phyloP scores from a whole-genome alignment of 2,329 filamentous ascomycete genomes.

The Penicillium oxalicum region DNA sequence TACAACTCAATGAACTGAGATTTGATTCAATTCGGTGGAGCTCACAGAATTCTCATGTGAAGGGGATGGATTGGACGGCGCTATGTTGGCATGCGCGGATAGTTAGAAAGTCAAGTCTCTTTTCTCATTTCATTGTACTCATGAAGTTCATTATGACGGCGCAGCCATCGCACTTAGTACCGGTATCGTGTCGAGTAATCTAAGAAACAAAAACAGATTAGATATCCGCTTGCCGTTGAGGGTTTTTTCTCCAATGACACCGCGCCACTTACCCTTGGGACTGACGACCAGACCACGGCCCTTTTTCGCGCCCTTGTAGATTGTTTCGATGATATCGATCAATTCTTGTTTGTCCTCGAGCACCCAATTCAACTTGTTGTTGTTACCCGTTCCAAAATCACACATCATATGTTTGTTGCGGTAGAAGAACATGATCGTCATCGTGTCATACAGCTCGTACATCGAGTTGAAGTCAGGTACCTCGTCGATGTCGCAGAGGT shows the following conservation, averaged over 20 bases:
- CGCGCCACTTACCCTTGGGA: slow-evolving; percentile 64
- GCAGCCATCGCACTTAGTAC: slow-evolving; percentile 43
- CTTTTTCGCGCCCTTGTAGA: slow-evolving; percentile 98
- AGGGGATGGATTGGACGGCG: no score
- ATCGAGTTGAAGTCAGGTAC: slow-evolving; percentile 93
- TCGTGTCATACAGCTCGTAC: slow-evolving; percentile 84
- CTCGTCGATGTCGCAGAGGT: slow-evolving; percentile 87
- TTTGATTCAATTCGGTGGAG: no score
- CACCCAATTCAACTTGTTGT: slow-evolving; percentile 97
- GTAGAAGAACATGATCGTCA: slow-evolving; percentile 67
- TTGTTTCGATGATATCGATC: slow-evolving; percentile 96
- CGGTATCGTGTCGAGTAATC: slow-evolving; percentile 64
- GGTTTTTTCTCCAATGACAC: not conserved
- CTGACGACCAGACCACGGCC: slow-evolving; percentile 92
- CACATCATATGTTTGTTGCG: slow-evolving; percentile 92
- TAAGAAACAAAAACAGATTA: slow-evolving; percentile 11
- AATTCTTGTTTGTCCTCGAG: slow-evolving; percentile 97
- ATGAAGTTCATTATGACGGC: not conserved
- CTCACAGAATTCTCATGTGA: no score
- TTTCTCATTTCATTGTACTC: not conserved
- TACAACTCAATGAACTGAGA: no score
- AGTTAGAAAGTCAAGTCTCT: no score
- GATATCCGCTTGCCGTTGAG: not conserved
- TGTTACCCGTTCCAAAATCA: slow-evolving; percentile 96
- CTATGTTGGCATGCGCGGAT: no score